Evolutionary conservation across 2,329 filamentous ascomycete species (phyloP).

Genomic region (Aspergillus udagawae): DNA sequence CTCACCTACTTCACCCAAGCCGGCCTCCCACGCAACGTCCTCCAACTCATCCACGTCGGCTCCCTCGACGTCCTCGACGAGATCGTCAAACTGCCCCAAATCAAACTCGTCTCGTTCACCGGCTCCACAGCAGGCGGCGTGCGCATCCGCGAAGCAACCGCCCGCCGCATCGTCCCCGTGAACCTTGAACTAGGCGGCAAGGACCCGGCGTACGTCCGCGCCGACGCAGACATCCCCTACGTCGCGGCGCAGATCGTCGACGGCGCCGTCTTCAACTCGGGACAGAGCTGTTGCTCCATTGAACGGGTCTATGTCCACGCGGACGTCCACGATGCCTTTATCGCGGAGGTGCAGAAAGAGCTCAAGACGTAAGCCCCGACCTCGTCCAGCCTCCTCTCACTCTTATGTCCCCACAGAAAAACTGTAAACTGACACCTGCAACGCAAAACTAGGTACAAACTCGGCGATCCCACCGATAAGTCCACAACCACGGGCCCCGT

Average conservation of each 20-base stretch:
- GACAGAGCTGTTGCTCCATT: constrained; percentile 87
- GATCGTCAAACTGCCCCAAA: constrained; percentile 68
- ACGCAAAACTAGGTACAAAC: constrained; percentile 23
- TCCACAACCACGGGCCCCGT: constrained; percentile 79
- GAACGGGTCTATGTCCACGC: constrained; percentile 86
- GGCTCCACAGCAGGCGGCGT: constrained; percentile 82
- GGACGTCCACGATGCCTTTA: constrained; percentile 77
- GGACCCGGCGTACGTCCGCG: constrained; percentile 80
- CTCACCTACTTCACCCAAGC: constrained; percentile 70
- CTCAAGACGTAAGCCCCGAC: constrained; percentile 52
- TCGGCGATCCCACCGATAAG: constrained; percentile 71
- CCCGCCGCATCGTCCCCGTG: constrained; percentile 75
- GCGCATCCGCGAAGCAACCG: constrained; percentile 74
- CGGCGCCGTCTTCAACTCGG: constrained; percentile 87
- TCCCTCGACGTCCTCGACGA: constrained; percentile 70
- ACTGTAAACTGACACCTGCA: neutral
- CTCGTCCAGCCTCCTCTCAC: neutral
- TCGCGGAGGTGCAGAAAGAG: constrained; percentile 71
- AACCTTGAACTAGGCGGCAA: constrained; percentile 89
- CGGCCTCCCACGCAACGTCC: constrained; percentile 72
- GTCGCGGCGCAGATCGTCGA: constrained; percentile 89
- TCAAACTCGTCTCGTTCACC: constrained; percentile 82
- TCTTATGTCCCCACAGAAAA: neutral
- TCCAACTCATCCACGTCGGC: constrained; percentile 85
- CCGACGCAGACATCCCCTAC: constrained; percentile 80